A percentile compares a stretch with the other conserved stretches of the same genome.
Evolutionary conservation across 225 moss, liverwort and hornwort genomes (phyloP).

Genomic region (Pseudisothecium myosuroides): DNA sequence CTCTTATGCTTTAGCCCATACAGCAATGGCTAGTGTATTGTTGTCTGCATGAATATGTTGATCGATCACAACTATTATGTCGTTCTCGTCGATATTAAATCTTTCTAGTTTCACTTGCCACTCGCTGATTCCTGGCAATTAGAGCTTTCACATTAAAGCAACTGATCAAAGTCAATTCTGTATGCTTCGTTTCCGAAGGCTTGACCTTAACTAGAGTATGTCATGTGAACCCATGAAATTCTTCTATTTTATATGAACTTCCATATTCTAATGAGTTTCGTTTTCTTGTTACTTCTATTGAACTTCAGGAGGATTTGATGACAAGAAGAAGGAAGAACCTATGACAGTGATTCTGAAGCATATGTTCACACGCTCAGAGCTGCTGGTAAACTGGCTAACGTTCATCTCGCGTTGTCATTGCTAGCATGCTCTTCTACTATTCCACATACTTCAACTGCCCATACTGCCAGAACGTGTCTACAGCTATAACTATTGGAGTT

Average conservation of each 20-base stretch:
- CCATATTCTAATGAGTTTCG: not conserved
- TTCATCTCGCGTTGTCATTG: not conserved
- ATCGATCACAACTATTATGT: not conserved
- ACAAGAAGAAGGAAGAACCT: slow-evolving; percentile 69
- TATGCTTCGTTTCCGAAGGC: not conserved
- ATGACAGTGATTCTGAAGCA: slow-evolving; percentile 95
- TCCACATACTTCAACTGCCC: not conserved
- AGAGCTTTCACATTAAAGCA: not conserved
- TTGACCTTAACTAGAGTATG: not conserved
- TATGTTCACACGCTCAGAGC: slow-evolving; percentile 95
- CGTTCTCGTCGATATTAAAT: not conserved
- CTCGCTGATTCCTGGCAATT: not conserved
- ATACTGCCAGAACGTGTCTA: not conserved
- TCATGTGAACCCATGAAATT: not conserved
- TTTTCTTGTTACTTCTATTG: not conserved
- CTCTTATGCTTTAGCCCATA: not conserved
- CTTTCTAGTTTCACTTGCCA: not conserved
- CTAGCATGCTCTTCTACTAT: not conserved
- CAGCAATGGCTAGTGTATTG: not conserved
- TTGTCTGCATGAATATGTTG: not conserved
- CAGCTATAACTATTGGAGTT: not conserved
- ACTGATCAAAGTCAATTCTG: not conserved
- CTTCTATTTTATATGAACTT: not conserved
- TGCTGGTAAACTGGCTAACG: slow-evolving; percentile 36
- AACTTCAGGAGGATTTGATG: slow-evolving; percentile 88